Evolutionary conservation across 2,329 filamentous ascomycete species (phyloP).

Genomic region (Coniochaeta sp.): DNA sequence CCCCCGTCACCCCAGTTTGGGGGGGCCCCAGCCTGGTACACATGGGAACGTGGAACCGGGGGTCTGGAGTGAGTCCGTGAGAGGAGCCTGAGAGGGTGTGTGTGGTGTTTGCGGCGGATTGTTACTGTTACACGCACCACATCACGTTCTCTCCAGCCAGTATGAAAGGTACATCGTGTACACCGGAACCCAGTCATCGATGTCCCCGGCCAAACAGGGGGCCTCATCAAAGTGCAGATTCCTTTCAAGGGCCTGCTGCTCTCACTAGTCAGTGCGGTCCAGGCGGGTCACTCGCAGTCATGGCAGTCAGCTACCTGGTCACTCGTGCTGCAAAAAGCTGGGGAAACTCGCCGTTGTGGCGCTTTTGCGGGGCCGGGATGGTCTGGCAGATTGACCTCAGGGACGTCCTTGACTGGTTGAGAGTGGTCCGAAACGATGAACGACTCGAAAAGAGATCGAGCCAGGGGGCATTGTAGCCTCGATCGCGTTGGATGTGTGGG

Average conservation of each 20-base stretch:
- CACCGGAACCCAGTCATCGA: background rate
- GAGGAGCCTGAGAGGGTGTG: no score
- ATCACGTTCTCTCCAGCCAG: no score
- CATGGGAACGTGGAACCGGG: background rate
- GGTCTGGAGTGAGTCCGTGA: conserved; percentile 2
- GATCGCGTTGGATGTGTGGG: conserved; percentile 2
- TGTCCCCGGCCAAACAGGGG: no score
- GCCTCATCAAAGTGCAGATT: no score
- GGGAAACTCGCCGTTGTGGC: conserved; percentile 4
- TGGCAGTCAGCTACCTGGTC: conserved; percentile 1
- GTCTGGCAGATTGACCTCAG: background rate
- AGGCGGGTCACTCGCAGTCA: background rate
- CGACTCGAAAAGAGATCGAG: conserved; percentile 1
- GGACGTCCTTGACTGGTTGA: no score
- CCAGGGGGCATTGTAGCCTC: background rate
- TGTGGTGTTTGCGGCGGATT: conserved; percentile 1
- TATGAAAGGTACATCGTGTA: no score
- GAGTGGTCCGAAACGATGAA: no score
- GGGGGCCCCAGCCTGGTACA: background rate
- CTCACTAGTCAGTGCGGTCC: background rate
- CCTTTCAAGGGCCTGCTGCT: background rate
- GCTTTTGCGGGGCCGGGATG: background rate
- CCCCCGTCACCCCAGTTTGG: background rate
- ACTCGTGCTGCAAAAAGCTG: background rate
- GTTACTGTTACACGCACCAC: conserved; percentile 1